Evolutionary conservation across 2,329 filamentous ascomycete species (phyloP).

Genomic region (Sclerotinia nivalis): DNA sequence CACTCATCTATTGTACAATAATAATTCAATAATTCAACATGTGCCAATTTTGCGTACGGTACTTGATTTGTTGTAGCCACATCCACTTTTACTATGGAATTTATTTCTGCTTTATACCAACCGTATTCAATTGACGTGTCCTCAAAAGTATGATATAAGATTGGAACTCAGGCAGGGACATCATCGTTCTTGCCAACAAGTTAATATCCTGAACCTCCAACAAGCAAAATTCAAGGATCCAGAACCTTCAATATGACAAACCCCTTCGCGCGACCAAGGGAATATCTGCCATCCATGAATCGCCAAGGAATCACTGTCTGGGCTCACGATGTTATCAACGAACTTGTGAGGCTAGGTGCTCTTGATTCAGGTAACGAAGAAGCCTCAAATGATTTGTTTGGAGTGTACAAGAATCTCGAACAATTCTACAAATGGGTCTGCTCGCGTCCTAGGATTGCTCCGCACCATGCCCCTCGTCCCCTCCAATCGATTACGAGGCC

Average conservation of each 20-base stretch:
- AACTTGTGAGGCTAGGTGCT: neutral
- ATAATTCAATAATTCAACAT: neutral
- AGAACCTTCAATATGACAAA: neutral
- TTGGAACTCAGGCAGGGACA: neutral
- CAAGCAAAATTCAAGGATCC: neutral
- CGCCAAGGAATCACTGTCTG: conserved; percentile 6
- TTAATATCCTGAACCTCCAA: neutral
- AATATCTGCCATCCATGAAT: neutral
- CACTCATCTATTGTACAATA: neutral
- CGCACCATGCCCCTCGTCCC: no score
- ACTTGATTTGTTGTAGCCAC: neutral
- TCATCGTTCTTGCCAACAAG: neutral
- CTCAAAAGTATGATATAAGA: neutral
- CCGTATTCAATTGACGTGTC: neutral
- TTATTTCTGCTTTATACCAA: no score
- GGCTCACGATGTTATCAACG: conserved; percentile 4
- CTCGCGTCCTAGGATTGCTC: neutral
- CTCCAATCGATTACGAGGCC: no score
- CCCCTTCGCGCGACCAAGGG: neutral
- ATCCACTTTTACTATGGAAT: neutral
- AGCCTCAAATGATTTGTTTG: neutral
- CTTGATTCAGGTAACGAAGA: neutral
- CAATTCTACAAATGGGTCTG: conserved; percentile 1
- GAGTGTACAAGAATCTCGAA: neutral
- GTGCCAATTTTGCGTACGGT: neutral